Base-by-base conservation (phyloP, 139 green algal species). In the Raphidocelis subcapitata region DNA sequence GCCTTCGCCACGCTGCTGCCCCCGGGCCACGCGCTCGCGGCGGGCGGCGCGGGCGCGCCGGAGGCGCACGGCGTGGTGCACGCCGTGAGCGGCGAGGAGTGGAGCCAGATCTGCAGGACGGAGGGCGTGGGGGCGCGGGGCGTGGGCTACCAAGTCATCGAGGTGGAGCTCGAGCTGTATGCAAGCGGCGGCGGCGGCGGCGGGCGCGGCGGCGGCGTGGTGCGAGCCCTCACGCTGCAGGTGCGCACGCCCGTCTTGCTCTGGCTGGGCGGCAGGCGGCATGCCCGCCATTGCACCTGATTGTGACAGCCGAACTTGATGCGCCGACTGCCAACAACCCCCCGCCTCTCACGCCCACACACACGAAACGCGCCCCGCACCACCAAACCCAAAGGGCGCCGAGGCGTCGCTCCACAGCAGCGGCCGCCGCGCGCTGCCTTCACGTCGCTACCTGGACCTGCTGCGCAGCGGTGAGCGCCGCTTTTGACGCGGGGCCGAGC, bases 1-100 rank as follows among this genome's bases (percentile, higher is more conserved):
- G 81, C 67, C 33, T 86, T 86, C 41, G 81, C 75, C 28, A 85
- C 75, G 18, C 74, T 85, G 8, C 59, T 68, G 36, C 68, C 61
- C 1, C 5, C 55, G 10, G 26, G 55, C 26, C 24, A 62, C 55
- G 5, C n/a, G 55, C 26, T 31, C 26, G n/a, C 55, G 24, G 55
- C 55, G 5, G 24, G 24, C 60, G 32, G 60, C 21, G 60, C 60
- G 21, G 59, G 60, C 5, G 33, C 35, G 26, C 46, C 36, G 37
- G 5, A 21, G 5, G 67, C 80, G 36, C 80, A 85, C 46, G 80
- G 75, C 10, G 80, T 85, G 18, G 12, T 85, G 62, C 75, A 85
- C 63, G 55, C 59, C 3, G 51, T 85, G 1, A 65, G 20, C 2
- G 10, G 18, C 0, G 21, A 61, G 28, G 75, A 85, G n/a, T 85